phyloP scores from a whole-genome alignment of 345 rosid genomes.

The Dovyalis caffra region DNA sequence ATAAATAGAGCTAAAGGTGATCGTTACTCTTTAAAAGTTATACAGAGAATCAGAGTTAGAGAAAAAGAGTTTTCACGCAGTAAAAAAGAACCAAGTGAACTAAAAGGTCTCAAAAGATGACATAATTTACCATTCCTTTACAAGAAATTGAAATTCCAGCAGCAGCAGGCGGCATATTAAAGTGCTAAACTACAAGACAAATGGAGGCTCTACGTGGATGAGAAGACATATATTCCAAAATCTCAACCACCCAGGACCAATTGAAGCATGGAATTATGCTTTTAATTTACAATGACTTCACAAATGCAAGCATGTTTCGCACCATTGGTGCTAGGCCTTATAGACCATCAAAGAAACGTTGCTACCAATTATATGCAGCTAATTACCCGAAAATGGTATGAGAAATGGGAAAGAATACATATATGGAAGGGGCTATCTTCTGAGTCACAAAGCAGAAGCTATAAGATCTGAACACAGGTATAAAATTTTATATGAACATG shows the following conservation, averaged over 20 bases:
- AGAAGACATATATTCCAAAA: constrained; percentile 23
- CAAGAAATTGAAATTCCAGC: constrained; percentile 12
- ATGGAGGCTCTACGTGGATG: constrained; percentile 10
- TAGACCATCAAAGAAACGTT: constrained; percentile 2
- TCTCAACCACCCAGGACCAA: constrained; percentile 22
- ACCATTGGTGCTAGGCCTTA: neutral
- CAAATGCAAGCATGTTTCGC: neutral
- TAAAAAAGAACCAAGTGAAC: neutral
- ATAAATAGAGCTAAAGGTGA: neutral
- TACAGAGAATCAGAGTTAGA: neutral
- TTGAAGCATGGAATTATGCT: constrained; percentile 5
- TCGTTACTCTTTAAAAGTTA: neutral
- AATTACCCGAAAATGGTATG: neutral
- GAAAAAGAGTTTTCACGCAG: constrained; percentile 5
- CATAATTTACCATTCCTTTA: constrained; percentile 1
- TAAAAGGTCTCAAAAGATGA: constrained; percentile 9
- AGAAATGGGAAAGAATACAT: neutral
- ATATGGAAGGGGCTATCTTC: neutral
- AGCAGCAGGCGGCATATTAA: constrained; percentile 7
- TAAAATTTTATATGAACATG: neutral
- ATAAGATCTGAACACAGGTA: neutral
- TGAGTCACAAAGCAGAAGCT: constrained; percentile 4
- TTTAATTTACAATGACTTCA: constrained; percentile 1
- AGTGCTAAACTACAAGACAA: constrained; percentile 8
- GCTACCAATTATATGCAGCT: neutral